phyloP scores from a whole-genome alignment of 2,329 filamentous ascomycete genomes.

The Aspergillus flavus region DNA sequence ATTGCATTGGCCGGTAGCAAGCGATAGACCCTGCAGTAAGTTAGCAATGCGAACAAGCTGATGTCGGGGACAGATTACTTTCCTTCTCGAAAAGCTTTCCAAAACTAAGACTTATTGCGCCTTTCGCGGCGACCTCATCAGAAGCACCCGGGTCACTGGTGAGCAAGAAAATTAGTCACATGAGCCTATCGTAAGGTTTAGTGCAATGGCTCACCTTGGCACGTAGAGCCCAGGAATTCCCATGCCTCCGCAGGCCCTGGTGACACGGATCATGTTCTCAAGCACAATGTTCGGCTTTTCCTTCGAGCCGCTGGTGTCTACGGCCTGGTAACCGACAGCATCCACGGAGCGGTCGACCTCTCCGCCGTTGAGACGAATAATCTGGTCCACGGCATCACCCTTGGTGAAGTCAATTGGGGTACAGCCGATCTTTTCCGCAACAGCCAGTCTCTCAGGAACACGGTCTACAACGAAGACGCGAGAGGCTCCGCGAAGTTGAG shows the following conservation, averaged over 20 bases:
- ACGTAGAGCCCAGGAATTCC: constrained; percentile 62
- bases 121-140: constrained; percentile 62
- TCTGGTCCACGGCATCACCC: constrained; percentile 59
- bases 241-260: constrained; percentile 62
- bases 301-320: constrained; percentile 56
- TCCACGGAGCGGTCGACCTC: constrained; percentile 68
- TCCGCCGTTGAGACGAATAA: constrained; percentile 60
- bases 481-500: constrained; percentile 61
- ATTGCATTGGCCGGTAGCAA: constrained; percentile 68
- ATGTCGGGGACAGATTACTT: constrained; percentile 5
- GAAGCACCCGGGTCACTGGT: constrained; percentile 62
- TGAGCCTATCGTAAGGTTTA: background rate
- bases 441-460: constrained; percentile 60
- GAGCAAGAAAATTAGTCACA: background rate
- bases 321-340: constrained; percentile 68
- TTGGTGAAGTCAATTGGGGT: constrained; percentile 64
- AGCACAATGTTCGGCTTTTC: constrained; percentile 54
- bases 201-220: constrained; percentile 34
- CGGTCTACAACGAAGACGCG: constrained; percentile 66
- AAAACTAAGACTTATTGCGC: constrained; percentile 66
- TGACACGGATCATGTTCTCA: constrained; percentile 66
- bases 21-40: constrained; percentile 53
- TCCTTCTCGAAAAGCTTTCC: constrained; percentile 71
- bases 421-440: constrained; percentile 64
- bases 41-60: background rate